These are phyloP conservation scores for Thermoascus crustaceus DNA, from an alignment of 2,329 filamentous ascomycete species.

Conservation along the genomic window DNA sequence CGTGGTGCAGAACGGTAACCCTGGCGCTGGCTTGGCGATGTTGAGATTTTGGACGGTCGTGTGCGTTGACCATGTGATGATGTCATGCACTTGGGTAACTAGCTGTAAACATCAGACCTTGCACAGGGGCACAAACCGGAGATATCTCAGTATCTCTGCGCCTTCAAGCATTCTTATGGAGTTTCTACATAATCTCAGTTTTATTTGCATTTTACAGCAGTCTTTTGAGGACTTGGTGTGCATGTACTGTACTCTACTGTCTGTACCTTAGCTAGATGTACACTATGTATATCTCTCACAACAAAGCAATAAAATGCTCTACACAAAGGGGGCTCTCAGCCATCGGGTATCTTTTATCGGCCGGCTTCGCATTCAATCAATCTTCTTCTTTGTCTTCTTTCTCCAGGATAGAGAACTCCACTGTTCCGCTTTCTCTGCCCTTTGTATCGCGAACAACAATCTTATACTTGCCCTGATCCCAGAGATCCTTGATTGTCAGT, in stretches of 20 bases:
- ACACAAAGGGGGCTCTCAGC: background rate
- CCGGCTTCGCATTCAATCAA: no score
- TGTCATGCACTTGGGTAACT: constrained; percentile 18
- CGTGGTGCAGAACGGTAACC: constrained; percentile 4
- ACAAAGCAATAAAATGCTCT: background rate
- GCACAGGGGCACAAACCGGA: no score
- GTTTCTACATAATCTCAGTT: background rate
- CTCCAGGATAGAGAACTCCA: constrained; percentile 40
- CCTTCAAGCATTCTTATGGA: background rate
- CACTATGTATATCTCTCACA: no score
- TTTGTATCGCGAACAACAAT: constrained; percentile 45
- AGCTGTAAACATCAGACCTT: background rate
- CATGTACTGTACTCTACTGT: no score
- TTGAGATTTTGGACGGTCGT: constrained; percentile 8
- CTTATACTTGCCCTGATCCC: constrained; percentile 72
- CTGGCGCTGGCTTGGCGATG: constrained; percentile 6
- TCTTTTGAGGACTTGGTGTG: background rate
- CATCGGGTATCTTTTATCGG: no score
- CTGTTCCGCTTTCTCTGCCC: constrained; percentile 39
- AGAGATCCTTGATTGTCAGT: constrained; percentile 88
- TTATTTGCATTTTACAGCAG: background rate
- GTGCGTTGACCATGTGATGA: constrained; percentile 28
- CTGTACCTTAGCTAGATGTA: no score
- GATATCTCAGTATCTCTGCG: no score
- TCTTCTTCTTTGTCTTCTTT: constrained; percentile 27